These are phyloP conservation scores for Aspergillus asperescens DNA, from an alignment of 495 filamentous ascomycete genomes.

Conservation along the genomic window DNA sequence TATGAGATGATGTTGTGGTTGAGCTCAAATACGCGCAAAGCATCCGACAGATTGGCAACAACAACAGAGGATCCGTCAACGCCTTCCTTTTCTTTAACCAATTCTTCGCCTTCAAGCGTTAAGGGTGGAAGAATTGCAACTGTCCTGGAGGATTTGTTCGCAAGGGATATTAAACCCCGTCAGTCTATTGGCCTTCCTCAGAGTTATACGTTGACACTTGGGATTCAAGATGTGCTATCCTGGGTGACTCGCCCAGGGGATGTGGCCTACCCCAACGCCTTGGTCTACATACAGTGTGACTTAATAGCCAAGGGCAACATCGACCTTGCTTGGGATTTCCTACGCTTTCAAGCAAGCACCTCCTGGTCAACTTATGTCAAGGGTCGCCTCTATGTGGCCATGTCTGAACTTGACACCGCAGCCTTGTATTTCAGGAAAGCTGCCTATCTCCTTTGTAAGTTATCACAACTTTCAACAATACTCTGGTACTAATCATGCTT, in stretches of 20 bases:
- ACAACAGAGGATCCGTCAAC: constrained; percentile 19
- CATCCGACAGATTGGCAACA: constrained; percentile 19
- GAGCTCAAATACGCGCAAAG: constrained; percentile 48
- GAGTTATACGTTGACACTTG: constrained; percentile 44
- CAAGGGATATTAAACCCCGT: constrained; percentile 42
- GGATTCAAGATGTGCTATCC: constrained; percentile 45
- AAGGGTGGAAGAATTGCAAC: constrained; percentile 31
- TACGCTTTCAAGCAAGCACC: constrained; percentile 58
- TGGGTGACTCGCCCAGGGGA: constrained; percentile 45
- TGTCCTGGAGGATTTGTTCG: constrained; percentile 48
- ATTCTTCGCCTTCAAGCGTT: constrained; percentile 19
- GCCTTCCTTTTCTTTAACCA: constrained; percentile 26
- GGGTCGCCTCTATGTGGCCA: constrained; percentile 70
- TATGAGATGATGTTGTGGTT: constrained; percentile 81
- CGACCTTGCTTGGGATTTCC: constrained; percentile 71
- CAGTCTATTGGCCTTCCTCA: constrained; percentile 38
- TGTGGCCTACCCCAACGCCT: constrained; percentile 42
- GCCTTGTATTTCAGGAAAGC: constrained; percentile 75
- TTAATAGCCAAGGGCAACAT: constrained; percentile 63
- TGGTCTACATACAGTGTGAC: constrained; percentile 60
- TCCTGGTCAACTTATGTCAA: constrained; percentile 81
- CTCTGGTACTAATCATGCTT: constrained; percentile 5
- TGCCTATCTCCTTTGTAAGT: constrained; percentile 75
- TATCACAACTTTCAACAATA: neutral
- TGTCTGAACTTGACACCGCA: constrained; percentile 66